A percentile compares a stretch with the other conserved stretches of the same genome.
phyloP scores from a whole-genome alignment of 1,139 yeast species.

The Hyphopichia pseudoburtonii region DNA sequence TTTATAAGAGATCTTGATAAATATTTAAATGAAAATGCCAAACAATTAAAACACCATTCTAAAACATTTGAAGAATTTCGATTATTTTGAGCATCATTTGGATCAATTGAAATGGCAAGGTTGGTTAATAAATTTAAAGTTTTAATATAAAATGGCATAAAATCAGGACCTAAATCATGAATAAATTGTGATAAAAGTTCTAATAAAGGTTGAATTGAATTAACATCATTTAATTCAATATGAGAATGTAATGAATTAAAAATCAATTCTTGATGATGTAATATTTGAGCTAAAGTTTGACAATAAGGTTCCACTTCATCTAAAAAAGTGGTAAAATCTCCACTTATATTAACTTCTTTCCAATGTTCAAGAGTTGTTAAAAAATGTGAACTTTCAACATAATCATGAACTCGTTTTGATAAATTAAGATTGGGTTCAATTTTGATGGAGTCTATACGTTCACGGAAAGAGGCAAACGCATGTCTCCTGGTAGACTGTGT shows the following conservation, averaged over 20 bases:
- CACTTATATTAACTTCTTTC: slow-evolving; percentile 83
- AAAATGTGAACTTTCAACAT: slow-evolving; percentile 76
- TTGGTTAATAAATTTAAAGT: slow-evolving; percentile 53
- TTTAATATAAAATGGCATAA: slow-evolving; percentile 63
- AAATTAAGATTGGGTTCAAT: slow-evolving; percentile 79
- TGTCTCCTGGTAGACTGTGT: slow-evolving; percentile 60
- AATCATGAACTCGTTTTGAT: slow-evolving; percentile 64
- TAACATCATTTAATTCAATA: slow-evolving; percentile 57
- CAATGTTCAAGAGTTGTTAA: slow-evolving; percentile 79
- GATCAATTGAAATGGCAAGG: slow-evolving; percentile 49
- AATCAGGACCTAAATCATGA: slow-evolving; percentile 92
- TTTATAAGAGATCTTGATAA: slow-evolving; percentile 61
- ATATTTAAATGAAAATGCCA: slow-evolving; percentile 90
- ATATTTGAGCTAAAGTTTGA: slow-evolving; percentile 76
- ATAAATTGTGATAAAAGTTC: slow-evolving; percentile 84
- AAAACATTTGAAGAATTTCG: slow-evolving; percentile 61
- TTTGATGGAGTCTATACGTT: slow-evolving; percentile 77
- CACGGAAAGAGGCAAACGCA: slow-evolving; percentile 74
- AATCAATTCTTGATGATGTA: slow-evolving; percentile 68
- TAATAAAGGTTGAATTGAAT: slow-evolving; percentile 76
- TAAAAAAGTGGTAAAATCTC: slow-evolving; percentile 64
- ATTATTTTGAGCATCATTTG: slow-evolving; percentile 44
- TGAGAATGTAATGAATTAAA: slow-evolving; percentile 53
- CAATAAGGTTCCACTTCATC: slow-evolving; percentile 53
- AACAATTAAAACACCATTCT: slow-evolving; percentile 81